Percentiles rank a stretch among this genome's conserved stretches.
These are phyloP conservation scores for Chondrostereum purpureum DNA, from an alignment of 1,284 basidiomycete genomes.

Conservation along the genomic window DNA sequence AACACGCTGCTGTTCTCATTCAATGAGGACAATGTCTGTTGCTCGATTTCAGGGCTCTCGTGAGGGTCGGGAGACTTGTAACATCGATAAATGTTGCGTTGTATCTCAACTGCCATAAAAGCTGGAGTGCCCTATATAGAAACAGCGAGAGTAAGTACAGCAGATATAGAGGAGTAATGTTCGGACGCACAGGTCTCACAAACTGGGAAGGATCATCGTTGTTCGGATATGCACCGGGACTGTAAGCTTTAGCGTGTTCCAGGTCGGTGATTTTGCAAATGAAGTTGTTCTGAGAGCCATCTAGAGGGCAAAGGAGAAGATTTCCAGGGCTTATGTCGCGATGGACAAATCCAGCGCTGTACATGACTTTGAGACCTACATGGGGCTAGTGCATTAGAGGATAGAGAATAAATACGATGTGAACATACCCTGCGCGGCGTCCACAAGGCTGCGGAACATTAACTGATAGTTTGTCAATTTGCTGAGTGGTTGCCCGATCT, in stretches of 20 bases:
- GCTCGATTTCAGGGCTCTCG: too few species aligned
- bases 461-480: background rate
- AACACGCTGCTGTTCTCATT: too few species aligned
- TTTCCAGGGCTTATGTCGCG: background rate
- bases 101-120: background rate
- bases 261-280: background rate
- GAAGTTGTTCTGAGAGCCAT: too few species aligned
- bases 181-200: too few species aligned
- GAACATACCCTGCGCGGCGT: background rate
- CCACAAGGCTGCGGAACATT: background rate
- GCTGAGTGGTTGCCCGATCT: background rate
- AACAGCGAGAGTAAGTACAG: background rate
- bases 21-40: too few species aligned
- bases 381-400: background rate
- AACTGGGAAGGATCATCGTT: background rate
- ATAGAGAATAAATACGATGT: background rate
- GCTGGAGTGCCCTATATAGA: background rate
- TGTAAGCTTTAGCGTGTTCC: background rate
- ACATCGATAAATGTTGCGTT: too few species aligned
- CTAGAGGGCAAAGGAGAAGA: background rate
- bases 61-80: too few species aligned
- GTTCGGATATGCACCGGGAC: background rate
- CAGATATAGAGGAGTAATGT: background rate
- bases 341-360: background rate
- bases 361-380: background rate